Evolutionary conservation across 1,284 basidiomycete species (phyloP).

Genomic region (Ceratobasidium theobromae): DNA sequence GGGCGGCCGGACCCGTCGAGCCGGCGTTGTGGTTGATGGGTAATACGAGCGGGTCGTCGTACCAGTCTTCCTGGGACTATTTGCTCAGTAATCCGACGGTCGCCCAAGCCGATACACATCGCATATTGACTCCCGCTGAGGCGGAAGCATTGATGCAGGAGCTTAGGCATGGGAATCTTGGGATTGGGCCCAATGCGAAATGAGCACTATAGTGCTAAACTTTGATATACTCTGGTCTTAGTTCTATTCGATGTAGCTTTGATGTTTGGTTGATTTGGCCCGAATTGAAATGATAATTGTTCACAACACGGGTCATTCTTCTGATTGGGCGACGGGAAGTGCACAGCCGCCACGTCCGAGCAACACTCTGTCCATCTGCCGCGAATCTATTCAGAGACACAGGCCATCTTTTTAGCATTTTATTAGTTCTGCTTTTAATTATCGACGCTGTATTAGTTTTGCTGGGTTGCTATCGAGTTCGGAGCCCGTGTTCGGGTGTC

Average conservation of each 20-base stretch:
- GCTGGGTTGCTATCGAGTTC: too few species aligned
- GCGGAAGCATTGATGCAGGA: slow-evolving; percentile 21
- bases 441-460: too few species aligned
- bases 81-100: neutral
- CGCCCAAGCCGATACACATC: neutral
- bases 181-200: neutral
- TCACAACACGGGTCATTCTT: neutral
- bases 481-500: too few species aligned
- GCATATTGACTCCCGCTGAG: neutral
- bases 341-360: slow-evolving; percentile 5
- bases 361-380: neutral
- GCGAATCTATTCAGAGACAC: too few species aligned
- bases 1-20: slow-evolving; percentile 9
- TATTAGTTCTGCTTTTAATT: too few species aligned
- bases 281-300: slow-evolving; percentile 9
- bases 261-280: neutral
- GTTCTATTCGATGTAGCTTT: neutral
- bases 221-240: neutral
- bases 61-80: slow-evolving; percentile 14
- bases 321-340: neutral
- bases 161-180: neutral
- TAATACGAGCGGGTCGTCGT: neutral
- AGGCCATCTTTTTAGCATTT: too few species aligned
- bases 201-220: neutral
- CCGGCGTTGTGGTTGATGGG: slow-evolving; percentile 16